phyloP scores from a whole-genome alignment of 495 filamentous ascomycete genomes.

The Xylaria bambusicola region DNA sequence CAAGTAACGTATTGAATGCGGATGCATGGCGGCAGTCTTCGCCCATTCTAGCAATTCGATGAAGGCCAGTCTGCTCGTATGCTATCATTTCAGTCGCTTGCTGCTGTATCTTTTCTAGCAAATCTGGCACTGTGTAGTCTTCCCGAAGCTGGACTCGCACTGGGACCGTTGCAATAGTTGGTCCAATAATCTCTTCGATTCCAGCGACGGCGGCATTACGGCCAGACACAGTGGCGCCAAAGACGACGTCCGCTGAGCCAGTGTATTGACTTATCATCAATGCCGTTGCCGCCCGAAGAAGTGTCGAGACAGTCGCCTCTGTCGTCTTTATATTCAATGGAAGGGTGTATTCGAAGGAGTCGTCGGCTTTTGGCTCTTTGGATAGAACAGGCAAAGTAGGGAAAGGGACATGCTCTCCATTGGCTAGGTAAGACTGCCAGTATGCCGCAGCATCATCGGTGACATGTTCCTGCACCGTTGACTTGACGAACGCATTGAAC shows the following conservation, averaged over 20 bases:
- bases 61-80: constrained; percentile 62
- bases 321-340: neutral
- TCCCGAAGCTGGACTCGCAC: constrained; percentile 46
- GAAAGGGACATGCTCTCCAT: neutral
- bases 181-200: constrained; percentile 51
- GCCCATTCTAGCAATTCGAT: constrained; percentile 58
- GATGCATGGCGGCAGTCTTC: constrained; percentile 37
- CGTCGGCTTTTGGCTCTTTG: neutral
- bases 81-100: constrained; percentile 49
- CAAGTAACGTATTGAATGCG: neutral
- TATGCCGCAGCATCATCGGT: too few species aligned
- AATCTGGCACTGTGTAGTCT: constrained; percentile 27
- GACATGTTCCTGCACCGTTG: neutral
- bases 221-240: constrained; percentile 57
- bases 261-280: constrained; percentile 52
- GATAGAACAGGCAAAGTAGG: neutral
- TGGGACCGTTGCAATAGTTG: constrained; percentile 62
- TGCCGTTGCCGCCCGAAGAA: constrained; percentile 61
- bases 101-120: constrained; percentile 49
- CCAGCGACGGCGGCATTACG: constrained; percentile 46
- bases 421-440: neutral
- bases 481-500: neutral
- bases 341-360: neutral
- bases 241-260: constrained; percentile 44
- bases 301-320: constrained; percentile 44